These are phyloP conservation scores for Alternaria sp. DNA, from an alignment of 2,329 filamentous ascomycete species.

Conservation along the genomic window DNA sequence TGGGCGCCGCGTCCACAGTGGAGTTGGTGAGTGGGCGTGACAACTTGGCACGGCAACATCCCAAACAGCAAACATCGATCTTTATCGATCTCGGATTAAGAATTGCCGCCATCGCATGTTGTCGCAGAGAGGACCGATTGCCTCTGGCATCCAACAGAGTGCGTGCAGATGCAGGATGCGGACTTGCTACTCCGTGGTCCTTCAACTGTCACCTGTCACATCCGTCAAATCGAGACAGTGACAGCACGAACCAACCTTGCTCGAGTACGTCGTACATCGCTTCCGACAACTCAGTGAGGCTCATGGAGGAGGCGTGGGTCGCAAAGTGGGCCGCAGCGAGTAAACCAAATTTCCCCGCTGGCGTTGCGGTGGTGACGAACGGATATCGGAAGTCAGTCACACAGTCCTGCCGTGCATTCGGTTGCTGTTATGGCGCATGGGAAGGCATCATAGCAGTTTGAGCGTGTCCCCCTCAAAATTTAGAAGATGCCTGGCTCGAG, in stretches of 20 bases:
- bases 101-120: conserved; percentile 5
- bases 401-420: conserved; percentile 33
- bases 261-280: neutral
- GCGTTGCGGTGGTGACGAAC: conserved; percentile 11
- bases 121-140: conserved; percentile 2
- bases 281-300: conserved; percentile 2
- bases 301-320: conserved; percentile 9
- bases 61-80: conserved; percentile 1
- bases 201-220: conserved; percentile 27
- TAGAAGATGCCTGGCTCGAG: conserved; percentile 12
- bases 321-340: conserved; percentile 7
- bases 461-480: conserved; percentile 33
- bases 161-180: conserved; percentile 12
- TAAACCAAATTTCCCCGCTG: conserved; percentile 18
- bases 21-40: neutral
- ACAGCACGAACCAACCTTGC: conserved; percentile 5
- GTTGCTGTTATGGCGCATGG: conserved; percentile 31
- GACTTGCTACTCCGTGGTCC: conserved; percentile 2
- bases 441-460: conserved; percentile 45
- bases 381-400: conserved; percentile 22
- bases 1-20: neutral
- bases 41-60: neutral
- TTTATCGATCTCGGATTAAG: neutral
- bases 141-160: neutral
- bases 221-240: conserved; percentile 13